Conservation (phyloP, 805 yeast species). For the Tetrapisispora pingtungensis region DNA sequence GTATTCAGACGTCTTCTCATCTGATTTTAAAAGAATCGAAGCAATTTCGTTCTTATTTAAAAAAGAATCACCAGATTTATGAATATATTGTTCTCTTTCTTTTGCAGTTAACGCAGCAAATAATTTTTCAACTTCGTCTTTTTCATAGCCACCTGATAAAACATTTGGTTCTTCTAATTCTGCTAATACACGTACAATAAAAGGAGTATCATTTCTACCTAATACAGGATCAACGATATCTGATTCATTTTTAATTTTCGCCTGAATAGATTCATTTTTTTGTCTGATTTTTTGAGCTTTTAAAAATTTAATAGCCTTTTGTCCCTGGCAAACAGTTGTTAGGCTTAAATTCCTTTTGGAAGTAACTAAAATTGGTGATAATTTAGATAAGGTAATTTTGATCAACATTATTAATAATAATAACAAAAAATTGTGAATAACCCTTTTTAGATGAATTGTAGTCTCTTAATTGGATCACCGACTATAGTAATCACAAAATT, state of each 20-base stretch:
- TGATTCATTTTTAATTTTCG: slow-evolving; percentile 15
- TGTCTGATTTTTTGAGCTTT: slow-evolving; percentile 29
- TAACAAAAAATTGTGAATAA: too few relatives aligned
- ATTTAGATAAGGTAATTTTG: neutral
- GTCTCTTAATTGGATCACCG: too few relatives aligned
- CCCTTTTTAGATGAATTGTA: neutral
- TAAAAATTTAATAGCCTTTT: slow-evolving; percentile 25
- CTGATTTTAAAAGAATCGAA: slow-evolving; percentile 5
- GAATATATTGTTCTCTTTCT: slow-evolving; percentile 14
- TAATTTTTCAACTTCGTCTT: slow-evolving; percentile 62
- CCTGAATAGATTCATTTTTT: slow-evolving; percentile 29
- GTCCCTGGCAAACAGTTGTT: slow-evolving; percentile 5
- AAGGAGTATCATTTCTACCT: slow-evolving; percentile 58
- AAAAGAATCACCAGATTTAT: neutral
- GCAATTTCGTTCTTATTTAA: neutral
- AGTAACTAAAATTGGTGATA: neutral
- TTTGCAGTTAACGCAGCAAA: slow-evolving; percentile 44
- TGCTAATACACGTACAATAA: slow-evolving; percentile 55
- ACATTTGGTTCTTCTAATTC: slow-evolving; percentile 57
- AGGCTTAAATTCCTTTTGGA: neutral
- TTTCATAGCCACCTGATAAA: slow-evolving; percentile 48
- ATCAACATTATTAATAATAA: neutral
- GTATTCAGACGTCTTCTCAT: slow-evolving; percentile 36
- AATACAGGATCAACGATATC: slow-evolving; percentile 72
- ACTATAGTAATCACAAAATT: too few relatives aligned